These are phyloP conservation scores for Mortierella sp. DNA, from an alignment of 371 early-diverging fungal species.

Conservation along the genomic window DNA sequence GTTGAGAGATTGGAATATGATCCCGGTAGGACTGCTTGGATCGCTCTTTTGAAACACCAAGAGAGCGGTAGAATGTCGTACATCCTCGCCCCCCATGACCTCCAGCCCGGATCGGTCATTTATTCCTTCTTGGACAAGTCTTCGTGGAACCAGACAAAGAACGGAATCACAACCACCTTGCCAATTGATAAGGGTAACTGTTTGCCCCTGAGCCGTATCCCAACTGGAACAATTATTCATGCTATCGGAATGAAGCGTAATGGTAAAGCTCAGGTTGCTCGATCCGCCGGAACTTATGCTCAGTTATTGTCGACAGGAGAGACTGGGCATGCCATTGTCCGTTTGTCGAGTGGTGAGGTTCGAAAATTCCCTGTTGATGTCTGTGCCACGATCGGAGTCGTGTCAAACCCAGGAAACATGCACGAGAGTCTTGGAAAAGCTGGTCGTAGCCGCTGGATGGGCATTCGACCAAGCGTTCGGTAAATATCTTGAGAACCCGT, in stretches of 20 bases:
- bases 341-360: conserved; percentile 91
- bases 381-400: conserved; percentile 94
- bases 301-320: conserved; percentile 87
- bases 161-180: conserved; percentile 74
- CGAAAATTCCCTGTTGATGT: conserved; percentile 90
- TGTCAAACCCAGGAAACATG: conserved; percentile 93
- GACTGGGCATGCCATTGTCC: conserved; percentile 88
- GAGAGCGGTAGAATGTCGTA: conserved; percentile 84
- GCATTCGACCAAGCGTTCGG: conserved; percentile 96
- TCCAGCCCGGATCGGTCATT: conserved; percentile 81
- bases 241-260: conserved; percentile 86
- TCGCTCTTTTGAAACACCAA: conserved; percentile 87
- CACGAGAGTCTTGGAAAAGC: conserved; percentile 93
- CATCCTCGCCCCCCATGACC: conserved; percentile 85
- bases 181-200: conserved; percentile 91
- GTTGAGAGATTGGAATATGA: conserved; percentile 96
- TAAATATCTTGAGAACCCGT: conserved; percentile 6
- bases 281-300: conserved; percentile 93
- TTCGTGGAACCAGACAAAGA: conserved; percentile 69
- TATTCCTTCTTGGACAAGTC: conserved; percentile 74
- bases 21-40: conserved; percentile 94
- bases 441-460: conserved; percentile 87
- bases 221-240: conserved; percentile 93
- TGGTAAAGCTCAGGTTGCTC: conserved; percentile 87
- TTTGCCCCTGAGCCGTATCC: conserved; percentile 90